Conservation (phyloP, 805 yeast genomes). For the Lipomyces starkeyi region DNA sequence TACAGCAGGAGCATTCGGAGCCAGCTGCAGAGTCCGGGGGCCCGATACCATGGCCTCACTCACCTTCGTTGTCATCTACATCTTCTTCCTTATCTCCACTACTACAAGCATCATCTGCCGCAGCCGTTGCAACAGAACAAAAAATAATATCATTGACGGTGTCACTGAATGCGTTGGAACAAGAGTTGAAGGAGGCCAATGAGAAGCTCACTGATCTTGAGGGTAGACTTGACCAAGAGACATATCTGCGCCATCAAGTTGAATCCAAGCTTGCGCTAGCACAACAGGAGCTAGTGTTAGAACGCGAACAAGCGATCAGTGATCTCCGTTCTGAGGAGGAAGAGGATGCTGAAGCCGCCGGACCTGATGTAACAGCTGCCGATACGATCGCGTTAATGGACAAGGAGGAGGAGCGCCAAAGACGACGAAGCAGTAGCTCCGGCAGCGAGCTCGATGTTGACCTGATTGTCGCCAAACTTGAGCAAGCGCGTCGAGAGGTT, state of each 20-base stretch:
- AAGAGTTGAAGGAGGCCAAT: conserved; percentile 13
- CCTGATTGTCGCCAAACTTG: conserved; percentile 25
- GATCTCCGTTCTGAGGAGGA: conserved; percentile 25
- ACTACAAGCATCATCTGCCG: not conserved
- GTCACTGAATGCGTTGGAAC: conserved; percentile 18
- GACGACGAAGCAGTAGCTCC: conserved; percentile 14
- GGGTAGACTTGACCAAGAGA: conserved; percentile 20
- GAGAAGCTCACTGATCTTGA: conserved; percentile 20
- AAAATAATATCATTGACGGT: conserved; percentile 18
- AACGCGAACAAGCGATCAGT: conserved; percentile 32
- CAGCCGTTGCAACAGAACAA: conserved; percentile 14
- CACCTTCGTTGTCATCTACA: conserved; percentile 6
- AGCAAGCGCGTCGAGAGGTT: conserved; percentile 25
- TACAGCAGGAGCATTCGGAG: not conserved
- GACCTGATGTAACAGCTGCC: conserved; percentile 26
- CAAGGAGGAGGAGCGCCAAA: conserved; percentile 21
- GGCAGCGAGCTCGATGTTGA: conserved; percentile 11
- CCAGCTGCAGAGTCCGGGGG: not conserved
- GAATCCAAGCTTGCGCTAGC: conserved; percentile 25
- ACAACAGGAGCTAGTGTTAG: conserved; percentile 33
- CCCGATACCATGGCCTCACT: not conserved
- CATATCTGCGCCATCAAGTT: conserved; percentile 19
- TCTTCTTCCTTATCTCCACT: conserved; percentile 9
- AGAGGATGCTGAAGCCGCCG: conserved; percentile 19
- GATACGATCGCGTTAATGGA: conserved; percentile 35